phyloP scores from a whole-genome alignment of 176 grass and related monocot genomes.

The Secale cereale region DNA sequence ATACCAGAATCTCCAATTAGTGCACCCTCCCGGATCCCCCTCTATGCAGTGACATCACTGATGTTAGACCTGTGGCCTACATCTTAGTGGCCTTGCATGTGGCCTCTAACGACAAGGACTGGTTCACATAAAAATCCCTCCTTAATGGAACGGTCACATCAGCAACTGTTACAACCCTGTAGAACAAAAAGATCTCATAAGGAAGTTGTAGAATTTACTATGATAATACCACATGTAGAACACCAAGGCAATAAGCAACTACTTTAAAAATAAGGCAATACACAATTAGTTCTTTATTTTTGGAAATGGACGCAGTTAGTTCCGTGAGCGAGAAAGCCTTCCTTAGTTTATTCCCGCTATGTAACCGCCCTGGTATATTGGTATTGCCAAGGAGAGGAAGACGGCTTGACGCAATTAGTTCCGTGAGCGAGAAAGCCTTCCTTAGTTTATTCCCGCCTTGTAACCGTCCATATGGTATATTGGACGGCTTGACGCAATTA shows the following conservation, averaged over 20 bases:
- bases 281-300: background rate
- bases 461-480: background rate
- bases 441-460: background rate
- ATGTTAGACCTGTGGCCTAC: background rate
- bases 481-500: constrained; percentile 8
- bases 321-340: background rate
- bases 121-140: background rate
- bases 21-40: constrained; percentile 11
- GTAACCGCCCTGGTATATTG: constrained; percentile 6
- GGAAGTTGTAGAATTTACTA: background rate
- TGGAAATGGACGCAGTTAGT: background rate
- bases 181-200: background rate
- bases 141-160: constrained; percentile 19
- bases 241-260: background rate
- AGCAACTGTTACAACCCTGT: background rate
- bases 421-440: background rate
- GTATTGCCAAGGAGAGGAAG: background rate
- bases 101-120: constrained; percentile 1
- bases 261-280: background rate
- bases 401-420: constrained; percentile 11
- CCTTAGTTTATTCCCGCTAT: background rate
- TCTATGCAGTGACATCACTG: constrained; percentile 11
- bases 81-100: constrained; percentile 28
- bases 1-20: constrained; percentile 32
- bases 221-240: background rate